Conservation (phyloP, 2,329 filamentous ascomycete genomes). For the Aspergillus spinulosporus region DNA sequence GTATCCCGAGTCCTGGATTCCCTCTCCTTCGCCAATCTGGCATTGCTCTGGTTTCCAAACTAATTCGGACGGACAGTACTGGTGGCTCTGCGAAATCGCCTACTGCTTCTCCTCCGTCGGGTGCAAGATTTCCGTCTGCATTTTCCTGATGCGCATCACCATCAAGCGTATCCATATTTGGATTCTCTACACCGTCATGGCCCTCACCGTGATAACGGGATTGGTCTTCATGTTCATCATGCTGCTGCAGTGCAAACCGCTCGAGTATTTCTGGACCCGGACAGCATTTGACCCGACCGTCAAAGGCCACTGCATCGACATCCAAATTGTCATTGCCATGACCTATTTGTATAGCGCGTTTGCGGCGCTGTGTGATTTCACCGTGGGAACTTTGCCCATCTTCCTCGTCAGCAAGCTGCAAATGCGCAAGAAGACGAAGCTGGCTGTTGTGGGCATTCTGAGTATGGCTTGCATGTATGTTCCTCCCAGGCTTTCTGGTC, state of each 20-base stretch:
- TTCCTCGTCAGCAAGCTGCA: slow-evolving; percentile 9
- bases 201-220: slow-evolving; percentile 47
- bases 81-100: slow-evolving; percentile 55
- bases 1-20: neutral
- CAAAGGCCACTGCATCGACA: slow-evolving; percentile 46
- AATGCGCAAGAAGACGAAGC: slow-evolving; percentile 9
- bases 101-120: slow-evolving; percentile 51
- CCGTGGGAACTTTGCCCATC: slow-evolving; percentile 38
- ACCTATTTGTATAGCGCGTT: slow-evolving; percentile 38
- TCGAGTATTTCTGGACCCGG: slow-evolving; percentile 52
- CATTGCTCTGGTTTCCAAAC: neutral
- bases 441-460: slow-evolving; percentile 51
- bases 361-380: slow-evolving; percentile 50
- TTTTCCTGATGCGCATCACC: slow-evolving; percentile 55
- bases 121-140: slow-evolving; percentile 53
- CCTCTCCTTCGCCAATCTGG: neutral
- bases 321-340: slow-evolving; percentile 35
- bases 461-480: slow-evolving; percentile 56
- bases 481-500: no score
- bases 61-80: slow-evolving; percentile 32
- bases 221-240: slow-evolving; percentile 54
- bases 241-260: slow-evolving; percentile 55
- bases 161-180: slow-evolving; percentile 45
- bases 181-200: slow-evolving; percentile 49
- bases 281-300: slow-evolving; percentile 26